Evolutionary conservation across 805 yeast genomes (phyloP).

Genomic region (Kodamaea nitidulidarum): DNA sequence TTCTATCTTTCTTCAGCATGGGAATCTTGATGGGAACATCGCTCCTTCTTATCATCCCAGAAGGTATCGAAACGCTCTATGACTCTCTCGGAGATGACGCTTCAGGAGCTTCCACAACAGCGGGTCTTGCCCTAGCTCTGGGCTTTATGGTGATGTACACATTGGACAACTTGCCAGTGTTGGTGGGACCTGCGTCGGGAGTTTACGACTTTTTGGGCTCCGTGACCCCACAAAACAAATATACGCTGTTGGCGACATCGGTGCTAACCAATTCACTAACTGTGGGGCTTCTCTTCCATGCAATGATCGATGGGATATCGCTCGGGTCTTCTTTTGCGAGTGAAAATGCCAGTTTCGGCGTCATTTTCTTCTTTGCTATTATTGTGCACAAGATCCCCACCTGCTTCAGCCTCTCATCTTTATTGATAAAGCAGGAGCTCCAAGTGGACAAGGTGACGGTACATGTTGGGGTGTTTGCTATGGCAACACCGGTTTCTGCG

Average conservation of each 20-base stretch:
- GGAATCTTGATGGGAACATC: constrained; percentile 63
- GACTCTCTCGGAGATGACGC: constrained; percentile 15
- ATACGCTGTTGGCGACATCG: constrained; percentile 14
- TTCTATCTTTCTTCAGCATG: constrained; percentile 49
- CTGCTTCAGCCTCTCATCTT: constrained; percentile 59
- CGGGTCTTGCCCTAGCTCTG: constrained; percentile 47
- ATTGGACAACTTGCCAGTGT: constrained; percentile 37
- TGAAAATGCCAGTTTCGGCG: constrained; percentile 33
- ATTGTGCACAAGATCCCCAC: constrained; percentile 74
- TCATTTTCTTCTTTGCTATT: constrained; percentile 55
- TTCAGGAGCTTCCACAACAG: constrained; percentile 18
- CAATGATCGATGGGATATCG: constrained; percentile 70
- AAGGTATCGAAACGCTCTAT: constrained; percentile 50
- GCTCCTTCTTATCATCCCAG: constrained; percentile 58
- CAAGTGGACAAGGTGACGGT: constrained; percentile 29
- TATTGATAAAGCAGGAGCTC: constrained; percentile 42
- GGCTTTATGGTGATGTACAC: constrained; percentile 56
- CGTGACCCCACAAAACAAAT: constrained; percentile 13
- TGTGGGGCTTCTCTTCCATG: constrained; percentile 61
- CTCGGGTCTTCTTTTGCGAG: constrained; percentile 54
- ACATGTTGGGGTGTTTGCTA: constrained; percentile 52
- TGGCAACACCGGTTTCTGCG: constrained; percentile 61
- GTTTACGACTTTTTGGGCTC: constrained; percentile 3
- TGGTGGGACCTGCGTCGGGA: constrained; percentile 7
- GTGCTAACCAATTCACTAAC: constrained; percentile 47